Conservation (phyloP, 1,284 basidiomycete species). For the Exobasidium cylindrosporum region DNA sequence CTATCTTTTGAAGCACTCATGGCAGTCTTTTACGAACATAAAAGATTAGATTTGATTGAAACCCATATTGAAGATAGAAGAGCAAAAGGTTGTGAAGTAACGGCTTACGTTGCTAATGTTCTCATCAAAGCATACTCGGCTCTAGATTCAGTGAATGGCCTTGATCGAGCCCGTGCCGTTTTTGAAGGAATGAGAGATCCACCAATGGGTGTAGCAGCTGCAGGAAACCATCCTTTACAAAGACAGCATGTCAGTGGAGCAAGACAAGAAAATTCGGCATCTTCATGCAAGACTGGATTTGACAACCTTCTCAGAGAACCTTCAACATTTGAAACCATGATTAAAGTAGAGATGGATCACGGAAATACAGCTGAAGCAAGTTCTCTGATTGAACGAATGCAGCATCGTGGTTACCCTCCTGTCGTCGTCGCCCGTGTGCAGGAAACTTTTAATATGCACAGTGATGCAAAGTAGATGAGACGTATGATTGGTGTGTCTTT, state of each 20-base stretch:
- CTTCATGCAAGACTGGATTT: constrained; percentile 27
- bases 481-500: no score
- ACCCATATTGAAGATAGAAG: constrained; percentile 68
- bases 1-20: constrained; percentile 87
- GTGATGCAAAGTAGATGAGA: no score
- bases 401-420: constrained; percentile 62
- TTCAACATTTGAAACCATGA: constrained; percentile 84
- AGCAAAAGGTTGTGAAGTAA: constrained; percentile 72
- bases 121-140: constrained; percentile 76
- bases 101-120: constrained; percentile 91
- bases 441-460: no score
- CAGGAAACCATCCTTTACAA: constrained; percentile 72
- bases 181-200: constrained; percentile 89
- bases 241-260: constrained; percentile 55
- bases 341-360: constrained; percentile 79
- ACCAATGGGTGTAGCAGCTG: constrained; percentile 78
- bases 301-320: constrained; percentile 85
- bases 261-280: background rate
- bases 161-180: constrained; percentile 56
- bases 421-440: constrained; percentile 37
- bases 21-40: constrained; percentile 77
- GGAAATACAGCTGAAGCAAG: constrained; percentile 71
- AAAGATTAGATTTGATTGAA: constrained; percentile 75
- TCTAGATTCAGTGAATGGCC: constrained; percentile 64
- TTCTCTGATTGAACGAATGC: constrained; percentile 72